Percentiles rank a stretch among this genome's conserved stretches.
Evolutionary conservation across 352 stramenopile species (phyloP).

Genomic region (Phytophthora hibernalis): DNA sequence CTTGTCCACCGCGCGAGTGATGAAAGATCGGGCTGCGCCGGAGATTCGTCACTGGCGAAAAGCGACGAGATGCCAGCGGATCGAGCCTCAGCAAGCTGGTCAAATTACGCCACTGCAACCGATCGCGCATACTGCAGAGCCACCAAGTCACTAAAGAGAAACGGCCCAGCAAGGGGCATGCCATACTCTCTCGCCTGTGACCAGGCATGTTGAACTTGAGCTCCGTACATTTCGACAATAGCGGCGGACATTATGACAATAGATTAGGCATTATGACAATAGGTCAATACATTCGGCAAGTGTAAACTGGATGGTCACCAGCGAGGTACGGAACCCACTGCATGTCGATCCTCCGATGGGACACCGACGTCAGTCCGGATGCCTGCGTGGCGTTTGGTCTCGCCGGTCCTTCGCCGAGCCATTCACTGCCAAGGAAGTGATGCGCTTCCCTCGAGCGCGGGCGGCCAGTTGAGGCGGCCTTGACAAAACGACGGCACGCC

Average conservation of each 20-base stretch:
- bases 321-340: slow-evolving; percentile 4
- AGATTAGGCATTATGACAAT: slow-evolving; percentile 11
- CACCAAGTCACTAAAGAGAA: neutral
- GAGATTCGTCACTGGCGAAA: slow-evolving; percentile 9
- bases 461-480: slow-evolving; percentile 11
- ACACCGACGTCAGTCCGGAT: slow-evolving; percentile 27
- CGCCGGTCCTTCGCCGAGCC: slow-evolving; percentile 3
- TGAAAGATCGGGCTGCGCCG: slow-evolving; percentile 6
- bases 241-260: slow-evolving; percentile 7
- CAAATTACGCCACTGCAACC: neutral
- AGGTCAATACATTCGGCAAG: slow-evolving; percentile 4
- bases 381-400: slow-evolving; percentile 3
- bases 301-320: slow-evolving; percentile 7
- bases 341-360: slow-evolving; percentile 24
- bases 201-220: slow-evolving; percentile 6
- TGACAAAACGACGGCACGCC: slow-evolving; percentile 3
- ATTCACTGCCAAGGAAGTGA: slow-evolving; percentile 22
- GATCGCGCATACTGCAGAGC: neutral
- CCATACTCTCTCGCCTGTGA: slow-evolving; percentile 6
- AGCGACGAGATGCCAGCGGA: neutral
- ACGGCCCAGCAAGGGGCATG: neutral
- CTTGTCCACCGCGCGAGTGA: slow-evolving; percentile 7
- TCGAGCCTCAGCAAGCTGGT: neutral
- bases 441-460: slow-evolving; percentile 21
- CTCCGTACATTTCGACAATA: slow-evolving; percentile 25